Evolutionary conservation across 164 flowering plant species (phyloP), one percentile per base, ranked within the genome.

Genomic region (Akebia trifoliata): DNA sequence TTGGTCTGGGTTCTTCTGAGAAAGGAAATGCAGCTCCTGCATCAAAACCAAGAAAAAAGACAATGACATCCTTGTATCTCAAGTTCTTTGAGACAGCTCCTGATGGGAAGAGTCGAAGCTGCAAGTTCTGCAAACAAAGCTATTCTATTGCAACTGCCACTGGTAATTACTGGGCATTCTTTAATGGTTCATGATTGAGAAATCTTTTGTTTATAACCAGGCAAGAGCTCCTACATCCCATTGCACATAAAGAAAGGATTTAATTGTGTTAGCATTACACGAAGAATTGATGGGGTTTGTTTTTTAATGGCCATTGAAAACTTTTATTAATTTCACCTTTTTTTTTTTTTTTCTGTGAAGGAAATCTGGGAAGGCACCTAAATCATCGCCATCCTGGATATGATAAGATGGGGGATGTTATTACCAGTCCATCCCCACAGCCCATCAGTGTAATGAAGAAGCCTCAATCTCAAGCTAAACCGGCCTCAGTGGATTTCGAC

Each of bases 101-200:
- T 37, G 96, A 92, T 76, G 93, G 95, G 25, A 92, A 92, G 72
- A 89, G 78, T 67, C 75, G 98, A 42, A 81, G 77, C 50, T 92
- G 98, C 87, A 92, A 84, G 61, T 92, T 89, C 73, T 92, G 98
- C 71, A 90, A 93, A 56, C 96, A 89, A 69, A 79, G 72, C 73
- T 92, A 92, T 76, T 89, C 98, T 39, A 89, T 89, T 62, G 83
- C 98, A 34, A 92, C 98, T 42, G 98, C 98, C 55, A 92, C 98
- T 40, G 98, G 98, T 92, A 77, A 59, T 60, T 56, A 20, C 28
- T 40, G 43, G 56, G 54, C 44, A 35, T 36, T 54, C 37, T 21
- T 9, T 49, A 7, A 15, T 46, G 29, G 28, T 35, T 48, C 55
- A 36, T 48, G 55, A 17, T 49, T 9, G 15, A 6, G 4, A 14